phyloP scores from a whole-genome alignment of 805 yeast genomes.

The Metschnikowia shivogae region DNA sequence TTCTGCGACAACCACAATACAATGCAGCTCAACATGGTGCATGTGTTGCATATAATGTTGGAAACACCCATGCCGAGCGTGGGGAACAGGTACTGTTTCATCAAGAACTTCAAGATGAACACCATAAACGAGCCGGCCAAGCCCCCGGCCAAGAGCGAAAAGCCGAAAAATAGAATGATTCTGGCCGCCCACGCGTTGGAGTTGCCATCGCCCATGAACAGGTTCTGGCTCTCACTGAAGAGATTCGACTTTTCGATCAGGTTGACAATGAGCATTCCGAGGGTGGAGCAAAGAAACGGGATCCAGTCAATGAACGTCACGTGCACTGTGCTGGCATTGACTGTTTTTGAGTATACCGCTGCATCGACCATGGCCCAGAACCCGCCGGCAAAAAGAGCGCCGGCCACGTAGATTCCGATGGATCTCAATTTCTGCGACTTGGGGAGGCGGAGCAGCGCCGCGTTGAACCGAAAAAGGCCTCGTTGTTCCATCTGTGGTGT shows the following conservation, averaged over 20 bases:
- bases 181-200: slow-evolving; percentile 90
- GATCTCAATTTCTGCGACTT: slow-evolving; percentile 67
- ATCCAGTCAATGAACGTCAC: slow-evolving; percentile 94
- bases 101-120: slow-evolving; percentile 74
- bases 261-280: slow-evolving; percentile 84
- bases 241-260: slow-evolving; percentile 65
- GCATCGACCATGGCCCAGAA: slow-evolving; percentile 90
- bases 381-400: slow-evolving; percentile 76
- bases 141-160: slow-evolving; percentile 90
- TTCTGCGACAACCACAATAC: slow-evolving; percentile 92
- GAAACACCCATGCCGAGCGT: slow-evolving; percentile 92
- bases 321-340: slow-evolving; percentile 82
- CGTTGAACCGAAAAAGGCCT: slow-evolving; percentile 59
- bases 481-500: slow-evolving; percentile 35
- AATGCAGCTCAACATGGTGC: slow-evolving; percentile 85
- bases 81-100: slow-evolving; percentile 77
- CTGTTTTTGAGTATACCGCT: slow-evolving; percentile 76
- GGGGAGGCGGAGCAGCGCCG: slow-evolving; percentile 54
- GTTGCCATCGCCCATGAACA: slow-evolving; percentile 40
- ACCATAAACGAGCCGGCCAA: slow-evolving; percentile 89
- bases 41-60: slow-evolving; percentile 74
- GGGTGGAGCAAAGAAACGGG: slow-evolving; percentile 80
- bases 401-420: slow-evolving; percentile 72
- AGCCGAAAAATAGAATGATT: slow-evolving; percentile 84
- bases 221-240: slow-evolving; percentile 37